Evolutionary conservation across 2,329 filamentous ascomycete species (phyloP).

Genomic region (Akanthomyces dipterigenus): DNA sequence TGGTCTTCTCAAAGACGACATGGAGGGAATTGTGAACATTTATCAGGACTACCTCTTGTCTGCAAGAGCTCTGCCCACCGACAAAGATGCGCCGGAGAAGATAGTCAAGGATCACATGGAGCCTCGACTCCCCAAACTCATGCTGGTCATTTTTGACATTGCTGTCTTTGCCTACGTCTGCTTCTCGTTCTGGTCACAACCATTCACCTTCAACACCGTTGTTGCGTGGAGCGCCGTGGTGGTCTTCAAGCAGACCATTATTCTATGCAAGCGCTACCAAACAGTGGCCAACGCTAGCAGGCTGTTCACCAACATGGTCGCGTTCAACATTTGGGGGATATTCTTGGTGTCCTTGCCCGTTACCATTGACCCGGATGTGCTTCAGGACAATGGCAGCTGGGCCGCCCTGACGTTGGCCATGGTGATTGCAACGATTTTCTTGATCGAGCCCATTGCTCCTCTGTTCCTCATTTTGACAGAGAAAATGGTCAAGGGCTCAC

Average conservation of each 20-base stretch:
- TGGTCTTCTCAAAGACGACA: slow-evolving; percentile 15
- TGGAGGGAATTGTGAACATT: slow-evolving; percentile 16
- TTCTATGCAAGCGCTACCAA: slow-evolving; percentile 16
- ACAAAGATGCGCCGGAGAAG: background rate
- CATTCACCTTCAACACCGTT: slow-evolving; percentile 17
- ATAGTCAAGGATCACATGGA: slow-evolving; percentile 10
- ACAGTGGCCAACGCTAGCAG: slow-evolving; percentile 14
- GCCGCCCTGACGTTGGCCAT: slow-evolving; percentile 16
- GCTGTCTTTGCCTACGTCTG: slow-evolving; percentile 16
- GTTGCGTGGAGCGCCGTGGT: slow-evolving; percentile 16
- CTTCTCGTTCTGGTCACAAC: slow-evolving; percentile 16
- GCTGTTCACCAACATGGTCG: slow-evolving; percentile 17
- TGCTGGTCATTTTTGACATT: slow-evolving; percentile 16
- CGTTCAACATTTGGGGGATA: slow-evolving; percentile 15
- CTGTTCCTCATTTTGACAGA: background rate
- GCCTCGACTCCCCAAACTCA: slow-evolving; percentile 14
- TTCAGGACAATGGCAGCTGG: slow-evolving; percentile 12
- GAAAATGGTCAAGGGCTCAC: background rate
- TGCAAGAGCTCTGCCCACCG: background rate
- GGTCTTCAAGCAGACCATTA: slow-evolving; percentile 16
- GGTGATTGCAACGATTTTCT: slow-evolving; percentile 14
- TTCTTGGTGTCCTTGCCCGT: slow-evolving; percentile 16
- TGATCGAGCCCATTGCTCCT: slow-evolving; percentile 16
- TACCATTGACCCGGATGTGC: slow-evolving; percentile 12
- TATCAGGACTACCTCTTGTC: slow-evolving; percentile 14